Base-by-base conservation (phyloP, 257 asterid genomes). In the Henckelia pumila region DNA sequence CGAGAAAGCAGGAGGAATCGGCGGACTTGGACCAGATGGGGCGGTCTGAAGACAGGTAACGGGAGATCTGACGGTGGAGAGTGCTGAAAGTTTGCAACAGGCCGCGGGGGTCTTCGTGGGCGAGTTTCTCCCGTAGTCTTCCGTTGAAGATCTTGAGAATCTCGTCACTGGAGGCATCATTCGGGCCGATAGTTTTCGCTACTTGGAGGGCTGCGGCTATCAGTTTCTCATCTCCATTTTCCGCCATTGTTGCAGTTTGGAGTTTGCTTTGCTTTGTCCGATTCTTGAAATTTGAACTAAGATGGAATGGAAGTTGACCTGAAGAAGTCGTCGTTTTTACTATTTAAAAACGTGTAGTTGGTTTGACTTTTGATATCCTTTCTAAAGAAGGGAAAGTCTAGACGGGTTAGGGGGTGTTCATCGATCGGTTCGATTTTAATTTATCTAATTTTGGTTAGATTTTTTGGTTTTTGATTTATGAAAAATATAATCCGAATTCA, bases 121-220 rank as follows among this genome's bases (percentile, higher is more conserved):
- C 29, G 24, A 82, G 77, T 64, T 76, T 80, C 63, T 85, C 95
- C 40, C 96, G 84, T 19, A 94, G 70, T 2, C 97, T 76, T 6
- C 95, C 93, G 66, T 94, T 96, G 75, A 91, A 91, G 70, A 94
- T 85, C 75, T 94, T 88, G 67, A 93, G 84, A 28, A 93, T 93
- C 62, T 93, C 97, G 49, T 88, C 99, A 16, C 97, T 81, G 92
- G 86, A 88, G 67, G 80, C 88, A 75, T 90, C 95, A 28, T 86
- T 87, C 68, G 91, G 84, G 73, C 95, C 99, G 13, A 94, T 91
- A 2, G 95, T 86, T 77, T 85, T 91, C 4, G 99, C 99, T 58
- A 88, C 91, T 82, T 88, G 95, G 58, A 97, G 96, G 8, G 99
- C 99, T 3, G 88, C 95, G 6, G 95, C 96, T 2, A 40, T 40